Percentiles rank a stretch among this genome's conserved stretches.
Evolutionary conservation across 345 rosid species (phyloP).

Genomic region (Gossypium raimondii): DNA sequence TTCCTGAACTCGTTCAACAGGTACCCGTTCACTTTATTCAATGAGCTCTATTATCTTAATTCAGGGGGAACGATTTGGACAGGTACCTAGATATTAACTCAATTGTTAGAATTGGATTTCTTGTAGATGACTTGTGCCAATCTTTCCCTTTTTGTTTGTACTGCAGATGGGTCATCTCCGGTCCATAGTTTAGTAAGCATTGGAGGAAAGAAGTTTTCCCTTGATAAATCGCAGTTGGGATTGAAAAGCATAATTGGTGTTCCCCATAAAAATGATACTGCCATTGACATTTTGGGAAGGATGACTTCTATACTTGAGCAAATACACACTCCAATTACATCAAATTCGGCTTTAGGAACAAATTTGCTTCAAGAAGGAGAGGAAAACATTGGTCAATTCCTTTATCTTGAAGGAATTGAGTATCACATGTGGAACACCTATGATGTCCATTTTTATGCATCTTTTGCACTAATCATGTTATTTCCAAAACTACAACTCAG

Average conservation of each 20-base stretch:
- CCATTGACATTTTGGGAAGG: conserved; percentile 63
- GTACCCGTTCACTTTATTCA: conserved; percentile 83
- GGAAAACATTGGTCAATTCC: conserved; percentile 93
- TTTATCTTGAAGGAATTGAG: conserved; percentile 86
- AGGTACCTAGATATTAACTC: conserved; percentile 35
- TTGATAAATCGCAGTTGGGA: conserved; percentile 51
- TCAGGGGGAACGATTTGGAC: conserved; percentile 95
- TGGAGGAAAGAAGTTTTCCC: conserved; percentile 68
- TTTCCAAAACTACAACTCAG: conserved; percentile 93
- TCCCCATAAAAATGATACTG: conserved; percentile 39
- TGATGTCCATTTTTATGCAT: conserved; percentile 92
- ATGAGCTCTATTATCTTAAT: conserved; percentile 93
- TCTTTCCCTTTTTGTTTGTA: not conserved
- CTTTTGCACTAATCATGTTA: conserved; percentile 81
- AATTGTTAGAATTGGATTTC: not conserved
- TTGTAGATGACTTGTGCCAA: not conserved
- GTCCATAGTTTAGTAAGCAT: conserved; percentile 58
- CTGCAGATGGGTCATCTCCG: conserved; percentile 78
- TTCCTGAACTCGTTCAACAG: conserved; percentile 32
- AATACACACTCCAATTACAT: conserved; percentile 57
- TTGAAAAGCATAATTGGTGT: conserved; percentile 28
- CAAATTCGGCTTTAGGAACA: conserved; percentile 85
- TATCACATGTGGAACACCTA: conserved; percentile 97
- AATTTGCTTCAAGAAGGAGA: conserved; percentile 86
- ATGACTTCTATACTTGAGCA: conserved; percentile 62